Base-by-base conservation (phyloP, 345 rosid species). In the Nasturtium officinale region DNA sequence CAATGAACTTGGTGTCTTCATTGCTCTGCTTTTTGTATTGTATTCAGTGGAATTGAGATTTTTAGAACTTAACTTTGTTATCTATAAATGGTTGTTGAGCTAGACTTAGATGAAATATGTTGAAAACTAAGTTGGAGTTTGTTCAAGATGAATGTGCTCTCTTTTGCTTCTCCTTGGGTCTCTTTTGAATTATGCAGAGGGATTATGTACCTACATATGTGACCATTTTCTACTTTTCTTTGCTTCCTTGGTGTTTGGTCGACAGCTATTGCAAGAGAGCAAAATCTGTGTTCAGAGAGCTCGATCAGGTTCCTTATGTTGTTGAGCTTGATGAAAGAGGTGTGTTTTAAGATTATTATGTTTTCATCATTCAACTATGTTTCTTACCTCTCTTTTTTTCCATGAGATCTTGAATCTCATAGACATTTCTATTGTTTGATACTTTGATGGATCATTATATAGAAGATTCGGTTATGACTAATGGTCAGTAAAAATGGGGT, bases 251-350 rank as follows among this genome's bases (percentile, higher is more conserved):
- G 18, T 57, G 40, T 30, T 47, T 59, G 67, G 50, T 74, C 23
- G 73, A 80, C 83, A 94, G 97, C 75, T 91, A 85, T 65, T 94
- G 96, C 85, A 84, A 63, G 77, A 88, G 63, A 82, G 96, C 96
- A 4, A 94, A 94, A 78, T 82, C 86, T 77, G 90, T 91, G 30
- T 91, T 94, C 85, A 82, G 81, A 56, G 92, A 91, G 82, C 78
- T 94, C 77, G 79, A 88, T 64, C 81, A 83, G 74, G 78, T 57
- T 59, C 96, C 97, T 4, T 69, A 84, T 78, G 90, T 94, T 64
- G 82, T 94, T 7, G 97, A 94, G 87, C 91, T 94, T 67, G 89
- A 94, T 63, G 81, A 89, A 68, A 90, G 91, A 88, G 95, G 98
- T 93, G 57, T 50, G 76, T 74, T 78, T 51, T 66, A 10, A 29